These are phyloP conservation scores for Thalassiosira ordinaria DNA, from an alignment of 352 stramenopile genomes.

Conservation along the genomic window DNA sequence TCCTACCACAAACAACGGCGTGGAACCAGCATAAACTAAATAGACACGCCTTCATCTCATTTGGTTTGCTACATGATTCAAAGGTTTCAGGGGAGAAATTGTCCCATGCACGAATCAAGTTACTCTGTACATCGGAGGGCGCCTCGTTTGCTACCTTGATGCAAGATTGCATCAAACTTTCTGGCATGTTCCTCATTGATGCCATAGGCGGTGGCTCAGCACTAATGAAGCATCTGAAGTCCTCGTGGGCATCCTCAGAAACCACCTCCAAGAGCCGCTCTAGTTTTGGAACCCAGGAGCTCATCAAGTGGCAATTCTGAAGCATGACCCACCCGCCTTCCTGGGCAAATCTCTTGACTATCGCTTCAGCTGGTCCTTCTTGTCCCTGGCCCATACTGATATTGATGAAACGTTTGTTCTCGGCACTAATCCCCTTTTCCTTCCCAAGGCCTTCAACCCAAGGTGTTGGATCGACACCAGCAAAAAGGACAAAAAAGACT, in stretches of 20 bases:
- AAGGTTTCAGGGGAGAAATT: constrained; percentile 91
- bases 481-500: constrained; percentile 95
- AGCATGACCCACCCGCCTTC: constrained; percentile 97
- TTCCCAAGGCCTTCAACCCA: constrained; percentile 92
- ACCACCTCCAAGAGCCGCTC: constrained; percentile 97
- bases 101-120: constrained; percentile 94
- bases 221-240: constrained; percentile 94
- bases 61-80: constrained; percentile 92
- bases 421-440: constrained; percentile 90
- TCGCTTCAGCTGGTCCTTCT: constrained; percentile 93
- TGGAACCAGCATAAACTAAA: constrained; percentile 98
- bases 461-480: constrained; percentile 93
- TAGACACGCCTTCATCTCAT: constrained; percentile 94
- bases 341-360: constrained; percentile 91
- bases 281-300: constrained; percentile 92
- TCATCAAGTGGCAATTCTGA: constrained; percentile 98
- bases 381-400: constrained; percentile 97
- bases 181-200: constrained; percentile 90
- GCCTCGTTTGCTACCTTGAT: constrained; percentile 97
- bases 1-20: constrained; percentile 95
- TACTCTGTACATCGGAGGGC: constrained; percentile 92
- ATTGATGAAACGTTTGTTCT: constrained; percentile 95
- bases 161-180: constrained; percentile 93
- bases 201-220: constrained; percentile 87
- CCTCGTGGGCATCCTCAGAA: constrained; percentile 90